Evolutionary conservation across 1,284 basidiomycete species (phyloP), one percentile per base, ranked within the genome.

Genomic region (Polyporus tsugae): DNA sequence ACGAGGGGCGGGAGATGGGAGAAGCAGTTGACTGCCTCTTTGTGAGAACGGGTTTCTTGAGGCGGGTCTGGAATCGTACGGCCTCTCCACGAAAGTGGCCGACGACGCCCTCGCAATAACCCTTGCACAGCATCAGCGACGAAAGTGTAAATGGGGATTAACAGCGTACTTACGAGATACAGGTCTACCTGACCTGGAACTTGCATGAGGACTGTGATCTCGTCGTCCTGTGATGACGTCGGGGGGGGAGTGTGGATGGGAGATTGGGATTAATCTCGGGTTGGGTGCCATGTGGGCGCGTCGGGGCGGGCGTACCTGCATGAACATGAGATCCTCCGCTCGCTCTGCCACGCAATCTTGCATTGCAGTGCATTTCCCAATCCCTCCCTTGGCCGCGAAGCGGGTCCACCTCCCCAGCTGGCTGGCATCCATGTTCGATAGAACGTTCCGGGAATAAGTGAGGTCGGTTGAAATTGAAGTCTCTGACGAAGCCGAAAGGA

Each of bases 21-120:
- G 74, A 70, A 58, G 77, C 71, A 6, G 79, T 68, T 25, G 81
- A 80, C 10, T 81, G 79, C 1, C 93, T 87, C 76, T 92, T 92
- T 2, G 91, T 86, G 83, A 91, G 90, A 71, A 96, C 83, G 0
- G 93, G 92, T 70, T 89, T 91, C 82, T 96, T 96, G 73, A 96
- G 86, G 71, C 90, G 92, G 4, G 87, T 86, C 73, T 89, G 89
- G 74, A 96, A 94, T 22, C 82, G 84, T 13, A 97, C 94, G 71
- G 92, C 83, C 15, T 81, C 76, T 2, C 87, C 89, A 41, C 86
- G 83, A 78, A 97, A 96, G 53, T 90, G 87, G 17, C 96, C 96
- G 2, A 97, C 91, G 59, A 97, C 94, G 62, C 94, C 95, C 81
- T 98, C 96, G 78, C 96, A 98, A 74, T 92, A 80, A 22, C 80